phyloP scores from a whole-genome alignment of 2,329 filamentous ascomycete species.

The Pseudocercospora ulei region DNA sequence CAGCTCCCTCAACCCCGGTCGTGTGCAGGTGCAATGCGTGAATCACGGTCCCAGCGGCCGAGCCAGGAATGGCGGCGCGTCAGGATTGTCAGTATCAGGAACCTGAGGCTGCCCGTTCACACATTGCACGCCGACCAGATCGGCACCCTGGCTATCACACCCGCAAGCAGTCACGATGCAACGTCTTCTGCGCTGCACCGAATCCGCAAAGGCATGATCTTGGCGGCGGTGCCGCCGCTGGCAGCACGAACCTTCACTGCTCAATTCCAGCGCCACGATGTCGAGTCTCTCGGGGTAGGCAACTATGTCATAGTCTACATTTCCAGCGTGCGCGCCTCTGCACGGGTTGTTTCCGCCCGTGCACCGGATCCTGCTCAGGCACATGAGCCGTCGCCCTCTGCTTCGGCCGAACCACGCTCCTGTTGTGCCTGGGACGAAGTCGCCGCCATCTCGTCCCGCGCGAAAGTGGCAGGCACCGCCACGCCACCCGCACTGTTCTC shows the following conservation, averaged over 20 bases:
- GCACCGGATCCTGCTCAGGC: slow-evolving; percentile 26
- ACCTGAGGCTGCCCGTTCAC: slow-evolving; percentile 72
- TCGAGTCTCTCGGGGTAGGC: slow-evolving; percentile 55
- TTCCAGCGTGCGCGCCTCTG: slow-evolving; percentile 73
- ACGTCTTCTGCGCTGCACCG: slow-evolving; percentile 32
- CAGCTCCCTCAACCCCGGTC: slow-evolving; percentile 39
- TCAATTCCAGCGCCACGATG: slow-evolving; percentile 55
- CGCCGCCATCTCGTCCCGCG: slow-evolving; percentile 12
- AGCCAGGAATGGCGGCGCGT: slow-evolving; percentile 67
- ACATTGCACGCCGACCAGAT: slow-evolving; percentile 70
- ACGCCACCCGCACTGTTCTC: slow-evolving; percentile 36
- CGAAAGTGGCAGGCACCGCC: slow-evolving; percentile 23
- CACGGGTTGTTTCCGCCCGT: slow-evolving; percentile 52
- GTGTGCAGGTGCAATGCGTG: slow-evolving; percentile 41
- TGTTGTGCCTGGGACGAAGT: slow-evolving; percentile 26
- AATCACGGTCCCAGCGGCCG: slow-evolving; percentile 26
- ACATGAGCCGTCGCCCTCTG: no score
- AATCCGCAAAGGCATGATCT: slow-evolving; percentile 70
- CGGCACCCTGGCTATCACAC: slow-evolving; percentile 72
- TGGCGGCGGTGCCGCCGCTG: slow-evolving; percentile 53
- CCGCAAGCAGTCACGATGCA: slow-evolving; percentile 34
- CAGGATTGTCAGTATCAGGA: slow-evolving; percentile 74
- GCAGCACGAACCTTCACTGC: slow-evolving; percentile 47
- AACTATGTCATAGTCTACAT: slow-evolving; percentile 73
- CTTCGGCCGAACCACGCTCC: no score